A percentile compares a stretch with the other conserved stretches of the same genome.
Conservation (phyloP, 2,329 filamentous ascomycete species). For the Periconia digitata region DNA sequence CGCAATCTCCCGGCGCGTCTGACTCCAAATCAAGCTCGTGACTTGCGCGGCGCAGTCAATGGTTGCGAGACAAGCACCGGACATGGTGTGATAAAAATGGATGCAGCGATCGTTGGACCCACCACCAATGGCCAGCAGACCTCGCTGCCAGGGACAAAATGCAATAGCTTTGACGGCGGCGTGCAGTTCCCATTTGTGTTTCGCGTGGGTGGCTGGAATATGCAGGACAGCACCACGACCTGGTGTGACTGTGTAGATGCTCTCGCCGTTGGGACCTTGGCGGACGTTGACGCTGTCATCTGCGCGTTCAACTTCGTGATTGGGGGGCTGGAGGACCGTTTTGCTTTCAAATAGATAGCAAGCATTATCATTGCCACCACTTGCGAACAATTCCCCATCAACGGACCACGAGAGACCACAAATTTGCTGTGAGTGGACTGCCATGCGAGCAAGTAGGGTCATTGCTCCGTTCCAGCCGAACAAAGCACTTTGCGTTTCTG, state of each 20-base stretch:
- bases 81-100: slow-evolving; percentile 88
- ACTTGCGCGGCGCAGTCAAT: slow-evolving; percentile 94
- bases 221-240: slow-evolving; percentile 42
- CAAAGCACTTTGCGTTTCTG: slow-evolving; percentile 61
- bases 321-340: slow-evolving; percentile 52
- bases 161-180: slow-evolving; percentile 96
- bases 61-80: slow-evolving; percentile 80
- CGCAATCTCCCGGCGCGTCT: slow-evolving; percentile 79
- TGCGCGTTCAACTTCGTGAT: slow-evolving; percentile 5
- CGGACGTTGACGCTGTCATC: slow-evolving; percentile 24
- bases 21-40: slow-evolving; percentile 89
- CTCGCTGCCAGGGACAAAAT: slow-evolving; percentile 91
- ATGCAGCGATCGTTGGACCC: slow-evolving; percentile 95
- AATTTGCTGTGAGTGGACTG: slow-evolving; percentile 82
- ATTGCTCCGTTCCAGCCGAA: slow-evolving; percentile 77
- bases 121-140: slow-evolving; percentile 84
- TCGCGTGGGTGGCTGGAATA: slow-evolving; percentile 60
- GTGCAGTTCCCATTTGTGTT: slow-evolving; percentile 74
- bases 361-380: slow-evolving; percentile 88
- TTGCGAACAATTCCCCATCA: slow-evolving; percentile 76
- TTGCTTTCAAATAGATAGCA: slow-evolving; percentile 78
- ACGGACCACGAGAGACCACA: slow-evolving; percentile 89
- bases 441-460: slow-evolving; percentile 74
- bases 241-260: slow-evolving; percentile 36
- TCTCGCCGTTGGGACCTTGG: slow-evolving; percentile 31